phyloP scores from a whole-genome alignment of 352 stramenopile genomes.

The Paralagenidium karlingii region DNA sequence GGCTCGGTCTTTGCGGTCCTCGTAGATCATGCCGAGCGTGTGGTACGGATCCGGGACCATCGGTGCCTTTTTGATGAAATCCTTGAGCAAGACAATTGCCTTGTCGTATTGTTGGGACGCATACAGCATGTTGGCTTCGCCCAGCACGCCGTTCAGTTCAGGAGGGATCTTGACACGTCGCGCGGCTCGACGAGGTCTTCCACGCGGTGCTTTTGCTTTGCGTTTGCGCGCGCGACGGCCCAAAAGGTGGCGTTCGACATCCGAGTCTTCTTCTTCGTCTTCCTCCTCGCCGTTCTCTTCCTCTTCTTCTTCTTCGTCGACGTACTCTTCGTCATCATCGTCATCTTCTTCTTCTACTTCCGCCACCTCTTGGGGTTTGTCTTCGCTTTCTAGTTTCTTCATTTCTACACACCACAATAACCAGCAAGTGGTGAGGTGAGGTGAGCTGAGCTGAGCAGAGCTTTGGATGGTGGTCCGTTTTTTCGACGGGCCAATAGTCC shows the following conservation, averaged over 20 bases:
- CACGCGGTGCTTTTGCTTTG: not conserved
- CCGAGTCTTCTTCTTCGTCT: constrained; percentile 70
- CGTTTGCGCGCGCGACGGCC: not conserved
- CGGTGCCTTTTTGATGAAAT: constrained; percentile 83
- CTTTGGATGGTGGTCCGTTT: no score
- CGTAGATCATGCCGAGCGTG: constrained; percentile 80
- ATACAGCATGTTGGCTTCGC: constrained; percentile 78
- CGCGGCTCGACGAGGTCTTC: not conserved
- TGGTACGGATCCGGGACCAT: constrained; percentile 81
- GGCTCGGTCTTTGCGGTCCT: constrained; percentile 62
- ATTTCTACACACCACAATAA: no score
- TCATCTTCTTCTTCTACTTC: constrained; percentile 13
- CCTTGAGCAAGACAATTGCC: constrained; percentile 66
- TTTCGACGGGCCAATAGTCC: no score
- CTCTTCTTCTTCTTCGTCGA: constrained; percentile 36
- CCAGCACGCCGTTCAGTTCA: constrained; percentile 64
- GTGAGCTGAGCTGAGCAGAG: no score
- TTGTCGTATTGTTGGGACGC: constrained; percentile 79
- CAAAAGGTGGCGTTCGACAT: constrained; percentile 56
- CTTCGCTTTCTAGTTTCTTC: constrained; percentile 1
- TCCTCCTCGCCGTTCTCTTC: constrained; percentile 5
- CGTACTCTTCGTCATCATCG: constrained; percentile 20
- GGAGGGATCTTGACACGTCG: constrained; percentile 22
- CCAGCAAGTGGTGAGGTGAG: no score
- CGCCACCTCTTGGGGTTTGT: constrained; percentile 10